Evolutionary conservation across 75 land plant genomes (phyloP).

Genomic region (Isoetes taiwanensis): DNA sequence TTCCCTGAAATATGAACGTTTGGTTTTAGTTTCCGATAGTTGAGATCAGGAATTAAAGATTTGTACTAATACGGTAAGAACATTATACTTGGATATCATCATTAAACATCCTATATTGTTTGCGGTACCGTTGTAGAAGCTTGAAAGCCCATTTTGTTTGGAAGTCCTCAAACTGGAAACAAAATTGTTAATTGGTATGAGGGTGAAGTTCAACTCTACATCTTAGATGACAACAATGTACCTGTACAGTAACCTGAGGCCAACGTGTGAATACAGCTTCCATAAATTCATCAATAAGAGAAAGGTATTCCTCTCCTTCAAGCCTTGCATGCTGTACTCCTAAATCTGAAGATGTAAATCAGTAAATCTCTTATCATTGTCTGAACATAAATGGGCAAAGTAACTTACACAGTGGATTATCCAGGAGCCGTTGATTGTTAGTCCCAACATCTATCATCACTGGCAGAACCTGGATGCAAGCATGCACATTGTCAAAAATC

Average conservation of each 20-base stretch:
- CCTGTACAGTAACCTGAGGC: constrained; percentile 99
- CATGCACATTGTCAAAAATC: background rate
- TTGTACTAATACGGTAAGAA: background rate
- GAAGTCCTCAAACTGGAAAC: constrained; percentile 90
- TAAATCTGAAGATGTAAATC: constrained; percentile 35
- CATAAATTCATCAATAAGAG: constrained; percentile 96
- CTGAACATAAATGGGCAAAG: background rate
- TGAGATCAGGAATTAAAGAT: background rate
- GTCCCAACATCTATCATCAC: constrained; percentile 99
- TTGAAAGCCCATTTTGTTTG: constrained; percentile 99
- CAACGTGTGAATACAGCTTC: constrained; percentile 94
- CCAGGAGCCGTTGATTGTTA: constrained; percentile 80
- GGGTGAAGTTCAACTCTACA: background rate
- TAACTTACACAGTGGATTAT: constrained; percentile 76
- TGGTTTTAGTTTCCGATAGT: background rate
- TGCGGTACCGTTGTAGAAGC: constrained; percentile 84
- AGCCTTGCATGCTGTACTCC: constrained; percentile 78
- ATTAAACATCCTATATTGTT: constrained; percentile 76
- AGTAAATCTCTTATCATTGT: background rate
- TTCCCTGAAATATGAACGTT: constrained; percentile 46
- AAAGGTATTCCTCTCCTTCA: constrained; percentile 86
- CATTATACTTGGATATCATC: constrained; percentile 89
- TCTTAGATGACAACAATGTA: constrained; percentile 3
- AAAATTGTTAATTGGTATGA: background rate
- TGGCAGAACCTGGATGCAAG: constrained; percentile 64